Conservation (phyloP, 164 flowering plant species). For the grape (Vitis vinifera) region ASM3070453v1 NC_081807.1:1467501-1468000, state of each 20-base stretch:
- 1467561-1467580: conserved; percentile 14
- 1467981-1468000: too few species aligned
- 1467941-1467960: too few species aligned
- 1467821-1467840: background rate
- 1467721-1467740: conserved; percentile 2
- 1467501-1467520: conserved; percentile 35
- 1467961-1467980: too few species aligned
- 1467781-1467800: conserved; percentile 51
- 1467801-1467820: conserved; percentile 16
- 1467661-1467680: conserved; percentile 15
- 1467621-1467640: conserved; percentile 6
- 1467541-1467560: conserved; percentile 25
- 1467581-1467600: conserved; percentile 12
- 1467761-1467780: conserved; percentile 54
- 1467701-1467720: conserved; percentile 1
- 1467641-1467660: conserved; percentile 17
- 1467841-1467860: too few species aligned
- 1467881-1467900: too few species aligned
- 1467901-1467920: too few species aligned
- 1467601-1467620: background rate
- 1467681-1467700: conserved; percentile 17
- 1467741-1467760: conserved; percentile 24
- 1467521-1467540: conserved; percentile 24
- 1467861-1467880: too few species aligned
- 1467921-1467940: too few species aligned